Base-by-base conservation (phyloP, 2,329 filamentous ascomycete genomes). In the Pseudopyricularia cyperi region DNA sequence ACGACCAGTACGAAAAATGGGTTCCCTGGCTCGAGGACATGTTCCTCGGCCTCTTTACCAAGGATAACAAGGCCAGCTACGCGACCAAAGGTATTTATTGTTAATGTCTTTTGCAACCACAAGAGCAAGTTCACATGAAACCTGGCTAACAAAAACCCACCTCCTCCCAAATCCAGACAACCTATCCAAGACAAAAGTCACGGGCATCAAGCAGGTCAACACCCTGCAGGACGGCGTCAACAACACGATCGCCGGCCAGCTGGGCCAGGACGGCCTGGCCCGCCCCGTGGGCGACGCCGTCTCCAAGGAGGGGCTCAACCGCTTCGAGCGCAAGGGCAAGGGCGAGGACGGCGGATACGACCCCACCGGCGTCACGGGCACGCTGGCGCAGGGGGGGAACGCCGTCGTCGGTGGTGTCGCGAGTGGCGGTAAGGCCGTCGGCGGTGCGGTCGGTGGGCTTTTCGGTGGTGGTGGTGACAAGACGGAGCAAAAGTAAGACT, bases 41-140 rank as follows among this genome's bases (percentile, higher is more conserved):
- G 54, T 87, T 86, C 63, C 74, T 89, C 28, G 72, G 74, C 51
- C 87, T 79, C 73, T 87, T 87, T 66, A 85, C 82, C 60, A 83
- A 82, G 56, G 83, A 87, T 62, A 89, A 89, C 73, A 87, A 89
- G 67, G 77, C 82, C 5, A 83, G 77, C 62, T 88, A 88, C 60
- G 71, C 79, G 6, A 75, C 83, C 2, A 87, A 83, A 66, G 75
- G 84, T 86, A 65, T 33, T n/a, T n/a, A n/a, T n/a, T n/a, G n/a
- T n/a, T n/a, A n/a, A n/a, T n/a, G n/a, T n/a, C n/a, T n/a, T n/a
- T n/a, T n/a, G n/a, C n/a, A n/a, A 69, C 64, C 14, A 28, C n/a
- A n/a, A 24, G 6, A 17, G 30, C 6, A 17, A 17, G 11, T 44
- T 15, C 17, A 34, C n/a, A 46, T 28, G 22, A 4, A 22, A 8